Conservation (phyloP, 805 yeast species). For the Nakazawaea peltata region DNA sequence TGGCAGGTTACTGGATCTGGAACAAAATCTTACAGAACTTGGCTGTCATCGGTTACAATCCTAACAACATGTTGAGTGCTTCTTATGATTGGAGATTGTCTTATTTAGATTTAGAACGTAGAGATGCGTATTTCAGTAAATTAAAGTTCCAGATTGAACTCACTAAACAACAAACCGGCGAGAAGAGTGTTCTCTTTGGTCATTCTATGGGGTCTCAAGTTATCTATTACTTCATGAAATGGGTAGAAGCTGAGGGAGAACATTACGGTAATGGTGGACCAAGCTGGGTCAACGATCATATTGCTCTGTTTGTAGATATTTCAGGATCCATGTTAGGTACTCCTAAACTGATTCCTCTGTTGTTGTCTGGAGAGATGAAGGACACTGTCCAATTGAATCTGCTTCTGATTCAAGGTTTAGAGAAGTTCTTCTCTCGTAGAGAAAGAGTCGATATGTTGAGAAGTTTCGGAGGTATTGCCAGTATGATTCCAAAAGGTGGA, state of each 20-base stretch:
- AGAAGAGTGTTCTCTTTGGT: constrained; percentile 73
- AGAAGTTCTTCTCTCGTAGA: constrained; percentile 82
- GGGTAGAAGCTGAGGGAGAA: constrained; percentile 89
- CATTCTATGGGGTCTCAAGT: constrained; percentile 98
- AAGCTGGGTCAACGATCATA: constrained; percentile 78
- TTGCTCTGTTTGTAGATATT: constrained; percentile 77
- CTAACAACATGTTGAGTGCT: constrained; percentile 84
- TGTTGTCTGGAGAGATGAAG: constrained; percentile 96
- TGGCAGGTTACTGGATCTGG: constrained; percentile 99
- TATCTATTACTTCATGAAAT: constrained; percentile 79
- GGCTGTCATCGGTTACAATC: constrained; percentile 91
- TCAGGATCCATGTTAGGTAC: constrained; percentile 91
- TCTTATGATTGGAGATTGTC: constrained; percentile 96
- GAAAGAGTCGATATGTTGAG: constrained; percentile 84
- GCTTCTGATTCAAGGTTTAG: constrained; percentile 88
- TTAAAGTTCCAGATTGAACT: constrained; percentile 69
- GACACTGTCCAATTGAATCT: constrained; percentile 94
- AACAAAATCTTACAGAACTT: constrained; percentile 89
- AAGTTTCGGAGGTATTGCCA: constrained; percentile 89
- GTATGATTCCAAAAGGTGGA: constrained; percentile 97
- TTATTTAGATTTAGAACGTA: constrained; percentile 75
- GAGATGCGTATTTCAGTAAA: constrained; percentile 81
- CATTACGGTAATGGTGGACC: constrained; percentile 87
- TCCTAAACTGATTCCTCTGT: constrained; percentile 87
- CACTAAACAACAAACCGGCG: constrained; percentile 37